Conservation (phyloP, 805 yeast species). For the Wickerhamiella musiphila region DNA sequence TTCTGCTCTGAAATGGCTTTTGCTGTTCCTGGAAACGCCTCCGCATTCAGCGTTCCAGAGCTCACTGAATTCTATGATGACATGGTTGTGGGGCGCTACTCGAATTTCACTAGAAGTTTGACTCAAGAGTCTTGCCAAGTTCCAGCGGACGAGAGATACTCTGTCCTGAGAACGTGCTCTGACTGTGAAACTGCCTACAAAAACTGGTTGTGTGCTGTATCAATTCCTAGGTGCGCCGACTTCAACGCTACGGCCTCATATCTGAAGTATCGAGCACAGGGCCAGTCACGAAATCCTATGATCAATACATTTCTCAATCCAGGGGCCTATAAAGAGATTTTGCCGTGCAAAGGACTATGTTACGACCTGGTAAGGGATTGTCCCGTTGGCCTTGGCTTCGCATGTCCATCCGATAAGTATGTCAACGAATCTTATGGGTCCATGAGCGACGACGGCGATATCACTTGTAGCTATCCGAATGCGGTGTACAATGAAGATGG, state of each 20-base stretch:
- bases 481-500: slow-evolving; percentile 18
- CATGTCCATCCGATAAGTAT: slow-evolving; percentile 39
- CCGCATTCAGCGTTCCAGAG: slow-evolving; percentile 20
- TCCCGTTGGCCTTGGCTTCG: slow-evolving; percentile 57
- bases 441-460: slow-evolving; percentile 18
- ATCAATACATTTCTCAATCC: slow-evolving; percentile 41
- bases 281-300: slow-evolving; percentile 41
- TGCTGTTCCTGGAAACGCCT: slow-evolving; percentile 50
- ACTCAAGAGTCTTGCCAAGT: slow-evolving; percentile 61
- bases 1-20: slow-evolving; percentile 76
- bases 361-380: slow-evolving; percentile 65
- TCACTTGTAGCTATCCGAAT: slow-evolving; percentile 24
- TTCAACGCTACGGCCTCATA: slow-evolving; percentile 17
- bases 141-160: slow-evolving; percentile 45
- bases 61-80: slow-evolving; percentile 41
- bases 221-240: slow-evolving; percentile 71
- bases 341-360: slow-evolving; percentile 78
- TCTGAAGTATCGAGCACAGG: slow-evolving; percentile 29
- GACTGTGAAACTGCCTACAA: slow-evolving; percentile 58
- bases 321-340: slow-evolving; percentile 51
- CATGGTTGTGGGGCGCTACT: slow-evolving; percentile 36
- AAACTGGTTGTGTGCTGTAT: slow-evolving; percentile 77
- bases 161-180: slow-evolving; percentile 56
- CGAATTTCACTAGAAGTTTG: slow-evolving; percentile 57
- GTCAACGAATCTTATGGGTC: slow-evolving; percentile 17